Conservation (phyloP, 768 basidiomycete genomes). For the Boletus pseudopeckii region DNA sequence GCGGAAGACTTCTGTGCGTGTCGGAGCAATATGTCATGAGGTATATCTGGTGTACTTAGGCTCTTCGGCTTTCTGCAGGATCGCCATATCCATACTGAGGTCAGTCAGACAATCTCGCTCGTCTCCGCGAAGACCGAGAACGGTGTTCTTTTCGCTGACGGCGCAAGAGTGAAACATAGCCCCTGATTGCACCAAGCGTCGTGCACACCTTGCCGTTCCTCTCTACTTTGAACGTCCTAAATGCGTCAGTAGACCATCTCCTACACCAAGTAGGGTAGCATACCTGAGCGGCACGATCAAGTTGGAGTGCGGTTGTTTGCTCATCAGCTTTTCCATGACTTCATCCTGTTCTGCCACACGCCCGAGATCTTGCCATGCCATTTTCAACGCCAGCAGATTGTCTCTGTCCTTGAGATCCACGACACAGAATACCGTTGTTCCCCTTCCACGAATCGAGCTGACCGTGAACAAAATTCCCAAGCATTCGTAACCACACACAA, state of each 20-base stretch:
- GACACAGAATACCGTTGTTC: slow-evolving; percentile 8
- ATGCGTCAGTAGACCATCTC: neutral
- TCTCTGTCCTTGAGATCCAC: neutral
- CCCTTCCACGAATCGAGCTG: slow-evolving; percentile 11
- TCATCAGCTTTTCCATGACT: neutral
- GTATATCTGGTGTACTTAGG: neutral
- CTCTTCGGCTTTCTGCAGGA: neutral
- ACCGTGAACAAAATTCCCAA: slow-evolving; percentile 4
- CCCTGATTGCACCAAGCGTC: slow-evolving; percentile 5
- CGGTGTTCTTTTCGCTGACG: slow-evolving; percentile 35
- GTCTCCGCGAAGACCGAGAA: slow-evolving; percentile 19
- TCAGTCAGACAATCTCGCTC: slow-evolving; percentile 32
- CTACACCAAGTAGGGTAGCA: too few relatives aligned
- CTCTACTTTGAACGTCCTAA: neutral
- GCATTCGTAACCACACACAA: neutral
- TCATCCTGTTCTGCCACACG: neutral
- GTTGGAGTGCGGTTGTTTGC: too few relatives aligned
- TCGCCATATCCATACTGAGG: slow-evolving; percentile 26
- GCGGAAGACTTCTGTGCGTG: too few relatives aligned
- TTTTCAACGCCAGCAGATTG: neutral
- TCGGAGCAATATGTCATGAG: neutral
- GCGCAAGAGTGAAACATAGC: too few relatives aligned
- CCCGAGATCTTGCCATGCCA: slow-evolving; percentile 8
- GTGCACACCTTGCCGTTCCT: neutral
- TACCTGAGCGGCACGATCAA: neutral